Conservation (phyloP, 306 rosid species). For the Quercus alba region DNA sequence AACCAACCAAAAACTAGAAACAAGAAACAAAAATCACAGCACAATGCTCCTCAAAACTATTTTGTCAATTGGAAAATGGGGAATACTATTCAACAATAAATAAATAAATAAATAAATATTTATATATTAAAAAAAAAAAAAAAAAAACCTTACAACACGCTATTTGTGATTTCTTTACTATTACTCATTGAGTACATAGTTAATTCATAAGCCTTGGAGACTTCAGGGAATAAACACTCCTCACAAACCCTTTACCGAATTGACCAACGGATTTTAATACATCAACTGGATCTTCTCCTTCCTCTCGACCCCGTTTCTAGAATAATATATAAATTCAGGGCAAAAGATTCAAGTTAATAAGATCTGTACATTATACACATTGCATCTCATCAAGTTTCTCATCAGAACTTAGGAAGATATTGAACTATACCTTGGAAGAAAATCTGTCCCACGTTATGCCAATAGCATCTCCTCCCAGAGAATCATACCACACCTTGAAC, state of each 20-base stretch:
- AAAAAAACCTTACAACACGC: background rate
- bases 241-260: conserved; percentile 49
- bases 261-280: conserved; percentile 39
- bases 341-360: conserved; percentile 8
- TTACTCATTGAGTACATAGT: background rate
- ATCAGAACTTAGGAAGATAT: background rate
- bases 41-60: background rate
- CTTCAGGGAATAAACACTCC: conserved; percentile 40
- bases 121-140: background rate
- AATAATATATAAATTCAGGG: background rate
- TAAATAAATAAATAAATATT: conserved; percentile 11
- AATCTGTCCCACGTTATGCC: conserved; percentile 75
- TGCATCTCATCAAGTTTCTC: background rate
- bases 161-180: background rate
- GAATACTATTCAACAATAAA: background rate
- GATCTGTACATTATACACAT: background rate
- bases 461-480: conserved; percentile 86
- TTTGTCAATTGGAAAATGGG: background rate
- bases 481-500: conserved; percentile 86
- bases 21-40: background rate
- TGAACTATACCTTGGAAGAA: conserved; percentile 61
- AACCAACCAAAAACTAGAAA: background rate
- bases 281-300: conserved; percentile 32
- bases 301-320: conserved; percentile 72
- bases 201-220: conserved; percentile 30